Evolutionary conservation across 1,284 basidiomycete species (phyloP).

Genomic region (Cutaneotrichosporon sp.): DNA sequence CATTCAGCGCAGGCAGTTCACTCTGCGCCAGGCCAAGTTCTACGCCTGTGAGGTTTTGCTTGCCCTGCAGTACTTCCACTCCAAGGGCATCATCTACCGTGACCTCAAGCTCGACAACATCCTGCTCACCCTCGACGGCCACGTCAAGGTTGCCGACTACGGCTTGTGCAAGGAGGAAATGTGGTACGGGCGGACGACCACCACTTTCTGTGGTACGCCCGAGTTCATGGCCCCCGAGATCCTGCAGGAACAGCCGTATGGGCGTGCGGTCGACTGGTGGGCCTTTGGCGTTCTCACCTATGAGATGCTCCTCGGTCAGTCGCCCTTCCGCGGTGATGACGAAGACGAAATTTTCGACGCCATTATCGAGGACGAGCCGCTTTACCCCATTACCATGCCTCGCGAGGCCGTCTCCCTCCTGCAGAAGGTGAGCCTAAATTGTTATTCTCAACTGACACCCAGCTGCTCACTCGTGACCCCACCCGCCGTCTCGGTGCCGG

Average conservation of each 20-base stretch:
- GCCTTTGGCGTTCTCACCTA: constrained; percentile 98
- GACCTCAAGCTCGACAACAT: constrained; percentile 99
- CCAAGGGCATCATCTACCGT: constrained; percentile 88
- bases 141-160: constrained; percentile 98
- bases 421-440: constrained; percentile 63
- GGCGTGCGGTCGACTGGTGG: constrained; percentile 99
- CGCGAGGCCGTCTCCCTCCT: constrained; percentile 92
- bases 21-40: constrained; percentile 84
- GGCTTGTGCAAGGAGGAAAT: constrained; percentile 99
- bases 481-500: constrained; percentile 85
- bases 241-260: constrained; percentile 94
- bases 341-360: constrained; percentile 99
- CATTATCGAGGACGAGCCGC: constrained; percentile 94
- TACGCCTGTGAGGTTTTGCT: constrained; percentile 97
- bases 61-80: constrained; percentile 96
- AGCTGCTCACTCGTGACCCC: constrained; percentile 94
- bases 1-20: constrained; percentile 76
- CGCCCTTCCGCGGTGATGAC: constrained; percentile 97
- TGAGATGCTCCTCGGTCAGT: constrained; percentile 98
- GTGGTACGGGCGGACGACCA: constrained; percentile 96
- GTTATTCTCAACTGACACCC: neutral
- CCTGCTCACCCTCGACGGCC: constrained; percentile 90
- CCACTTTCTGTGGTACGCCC: constrained; percentile 98
- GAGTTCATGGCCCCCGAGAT: constrained; percentile 99
- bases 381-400: constrained; percentile 99